Conservation (phyloP, 495 filamentous ascomycete species). For the Penicillium steckii region DNA sequence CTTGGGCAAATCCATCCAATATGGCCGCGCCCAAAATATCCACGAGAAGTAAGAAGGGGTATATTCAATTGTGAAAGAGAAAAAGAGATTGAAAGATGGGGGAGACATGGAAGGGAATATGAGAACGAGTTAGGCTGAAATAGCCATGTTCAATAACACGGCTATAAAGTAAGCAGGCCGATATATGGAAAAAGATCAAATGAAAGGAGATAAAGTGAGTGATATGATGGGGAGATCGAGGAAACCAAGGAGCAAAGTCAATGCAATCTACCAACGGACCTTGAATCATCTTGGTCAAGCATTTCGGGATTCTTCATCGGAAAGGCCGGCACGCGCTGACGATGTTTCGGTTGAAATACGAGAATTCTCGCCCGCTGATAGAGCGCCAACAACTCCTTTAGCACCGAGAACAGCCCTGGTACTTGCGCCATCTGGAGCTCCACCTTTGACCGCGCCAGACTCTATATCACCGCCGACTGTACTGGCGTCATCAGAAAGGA, state of each 20-base stretch:
- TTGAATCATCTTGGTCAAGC: constrained; percentile 30
- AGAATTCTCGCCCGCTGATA: constrained; percentile 18
- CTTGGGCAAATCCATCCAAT: not conserved
- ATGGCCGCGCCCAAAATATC: not conserved
- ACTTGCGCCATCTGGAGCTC: constrained; percentile 32
- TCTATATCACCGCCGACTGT: constrained; percentile 33
- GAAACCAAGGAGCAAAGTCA: not conserved
- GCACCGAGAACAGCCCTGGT: constrained; percentile 37
- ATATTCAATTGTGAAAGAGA: constrained; percentile 11
- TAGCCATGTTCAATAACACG: too few relatives aligned
- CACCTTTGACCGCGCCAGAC: constrained; percentile 19
- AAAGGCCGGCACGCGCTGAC: constrained; percentile 13
- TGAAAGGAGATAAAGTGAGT: not conserved
- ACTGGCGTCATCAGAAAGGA: constrained; percentile 34
- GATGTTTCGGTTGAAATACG: constrained; percentile 29
- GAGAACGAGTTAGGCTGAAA: not conserved
- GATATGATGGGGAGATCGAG: not conserved
- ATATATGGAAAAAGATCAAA: not conserved
- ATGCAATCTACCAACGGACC: constrained; percentile 21
- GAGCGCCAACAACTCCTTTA: constrained; percentile 24
- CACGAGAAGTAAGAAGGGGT: constrained; percentile 10
- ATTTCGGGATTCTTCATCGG: constrained; percentile 15
- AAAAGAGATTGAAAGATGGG: not conserved
- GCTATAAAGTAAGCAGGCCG: too few relatives aligned
- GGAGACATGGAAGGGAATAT: not conserved